Percentiles rank a stretch among this genome's conserved stretches.
These are phyloP conservation scores for Aspergillus ochraceoroseus DNA, from an alignment of 2,329 filamentous ascomycete genomes.

Conservation along the genomic window DNA sequence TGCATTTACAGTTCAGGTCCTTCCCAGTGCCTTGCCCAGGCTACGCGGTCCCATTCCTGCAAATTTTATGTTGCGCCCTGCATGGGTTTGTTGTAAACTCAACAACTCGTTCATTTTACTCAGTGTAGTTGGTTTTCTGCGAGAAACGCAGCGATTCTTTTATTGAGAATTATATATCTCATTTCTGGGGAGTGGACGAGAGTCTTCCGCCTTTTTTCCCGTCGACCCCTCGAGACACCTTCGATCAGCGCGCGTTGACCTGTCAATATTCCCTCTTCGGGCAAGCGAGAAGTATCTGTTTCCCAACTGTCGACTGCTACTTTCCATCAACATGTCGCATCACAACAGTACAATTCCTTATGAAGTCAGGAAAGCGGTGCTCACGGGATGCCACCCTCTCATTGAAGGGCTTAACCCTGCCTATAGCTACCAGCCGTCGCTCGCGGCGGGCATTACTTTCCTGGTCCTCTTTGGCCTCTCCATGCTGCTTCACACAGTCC, in stretches of 20 bases:
- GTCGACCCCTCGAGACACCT: neutral
- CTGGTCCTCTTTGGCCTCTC: conserved; percentile 34
- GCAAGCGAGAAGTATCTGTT: too few species aligned
- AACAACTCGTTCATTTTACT: neutral
- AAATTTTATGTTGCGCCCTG: neutral
- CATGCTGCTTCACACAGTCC: conserved; percentile 33
- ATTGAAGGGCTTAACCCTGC: conserved; percentile 25
- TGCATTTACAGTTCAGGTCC: conserved; percentile 2
- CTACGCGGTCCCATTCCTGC: neutral
- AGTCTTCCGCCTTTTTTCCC: neutral
- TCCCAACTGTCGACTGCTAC: neutral
- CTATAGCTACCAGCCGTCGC: conserved; percentile 36
- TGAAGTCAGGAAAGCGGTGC: conserved; percentile 14
- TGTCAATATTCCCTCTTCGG: too few species aligned
- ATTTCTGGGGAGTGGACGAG: neutral
- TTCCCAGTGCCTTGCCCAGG: neutral
- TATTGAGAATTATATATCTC: neutral
- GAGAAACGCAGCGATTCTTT: neutral
- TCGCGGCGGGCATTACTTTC: conserved; percentile 35
- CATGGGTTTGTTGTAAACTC: neutral
- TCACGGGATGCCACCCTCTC: conserved; percentile 25
- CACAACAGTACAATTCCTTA: conserved; percentile 6
- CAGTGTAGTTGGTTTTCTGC: too few species aligned
- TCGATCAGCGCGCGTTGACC: too few species aligned
- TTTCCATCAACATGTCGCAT: conserved; percentile 9